phyloP scores from a whole-genome alignment of 108 stramenopile species.

The Cyclotella baltica region DNA sequence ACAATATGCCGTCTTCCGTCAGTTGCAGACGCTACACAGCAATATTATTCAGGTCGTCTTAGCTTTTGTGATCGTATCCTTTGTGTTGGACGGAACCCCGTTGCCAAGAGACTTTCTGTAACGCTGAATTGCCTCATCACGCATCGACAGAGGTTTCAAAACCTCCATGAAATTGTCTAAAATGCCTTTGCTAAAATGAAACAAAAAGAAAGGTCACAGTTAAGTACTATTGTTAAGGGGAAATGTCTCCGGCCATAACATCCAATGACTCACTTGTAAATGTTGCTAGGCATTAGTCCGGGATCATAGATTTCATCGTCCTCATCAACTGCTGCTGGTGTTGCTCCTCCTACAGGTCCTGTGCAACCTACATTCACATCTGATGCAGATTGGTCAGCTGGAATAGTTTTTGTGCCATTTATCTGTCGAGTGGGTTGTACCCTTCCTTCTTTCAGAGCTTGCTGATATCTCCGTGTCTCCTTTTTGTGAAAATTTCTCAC shows the following conservation, averaged over 20 bases:
- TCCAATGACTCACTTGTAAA: slow-evolving; percentile 59
- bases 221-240: background rate
- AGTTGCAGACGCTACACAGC: background rate
- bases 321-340: slow-evolving; percentile 38
- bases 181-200: slow-evolving; percentile 22
- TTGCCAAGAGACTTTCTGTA: slow-evolving; percentile 1
- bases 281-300: slow-evolving; percentile 76
- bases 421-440: background rate
- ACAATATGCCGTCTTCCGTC: no score
- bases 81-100: background rate
- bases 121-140: slow-evolving; percentile 14
- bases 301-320: slow-evolving; percentile 71
- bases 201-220: background rate
- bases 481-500: slow-evolving; percentile 75
- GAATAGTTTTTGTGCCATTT: background rate
- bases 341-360: slow-evolving; percentile 30
- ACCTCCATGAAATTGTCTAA: slow-evolving; percentile 30
- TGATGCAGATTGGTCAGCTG: slow-evolving; percentile 14
- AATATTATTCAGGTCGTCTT: background rate
- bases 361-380: slow-evolving; percentile 75
- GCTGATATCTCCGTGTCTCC: slow-evolving; percentile 58
- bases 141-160: slow-evolving; percentile 13
- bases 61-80: background rate
- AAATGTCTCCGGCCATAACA: background rate
- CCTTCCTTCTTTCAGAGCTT: slow-evolving; percentile 62